These are phyloP conservation scores for Neurospora sp. DNA, from an alignment of 495 filamentous ascomycete genomes.

Conservation along the genomic window DNA sequence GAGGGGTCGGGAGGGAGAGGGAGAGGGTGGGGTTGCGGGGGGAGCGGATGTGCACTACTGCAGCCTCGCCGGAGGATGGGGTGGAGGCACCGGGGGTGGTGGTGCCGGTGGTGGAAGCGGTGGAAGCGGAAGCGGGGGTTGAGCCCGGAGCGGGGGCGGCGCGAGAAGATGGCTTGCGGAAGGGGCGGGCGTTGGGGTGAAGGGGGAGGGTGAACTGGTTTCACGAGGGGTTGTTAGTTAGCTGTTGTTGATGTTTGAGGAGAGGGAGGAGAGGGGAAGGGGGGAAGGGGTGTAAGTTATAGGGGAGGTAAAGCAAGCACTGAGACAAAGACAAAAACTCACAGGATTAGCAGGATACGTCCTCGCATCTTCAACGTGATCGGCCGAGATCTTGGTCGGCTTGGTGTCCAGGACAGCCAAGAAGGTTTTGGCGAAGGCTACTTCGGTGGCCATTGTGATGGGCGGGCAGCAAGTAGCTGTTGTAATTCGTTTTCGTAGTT, in stretches of 20 bases:
- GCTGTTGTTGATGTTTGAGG: not conserved
- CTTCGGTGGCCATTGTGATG: conserved; percentile 43
- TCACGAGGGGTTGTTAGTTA: not conserved
- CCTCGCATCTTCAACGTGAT: conserved; percentile 78
- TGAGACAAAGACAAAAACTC: conserved; percentile 22
- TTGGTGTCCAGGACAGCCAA: conserved; percentile 67
- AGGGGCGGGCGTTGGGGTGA: conserved; percentile 23
- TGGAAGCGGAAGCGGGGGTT: not conserved
- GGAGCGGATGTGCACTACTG: conserved; percentile 54
- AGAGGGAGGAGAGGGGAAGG: not conserved
- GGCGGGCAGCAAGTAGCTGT: not conserved
- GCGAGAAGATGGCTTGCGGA: conserved; percentile 3
- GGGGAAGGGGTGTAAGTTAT: not conserved
- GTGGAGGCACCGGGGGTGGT: conserved; percentile 36
- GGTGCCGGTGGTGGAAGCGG: conserved; percentile 22
- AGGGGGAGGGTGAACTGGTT: conserved; percentile 37
- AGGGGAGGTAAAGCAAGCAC: not conserved
- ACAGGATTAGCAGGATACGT: conserved; percentile 63
- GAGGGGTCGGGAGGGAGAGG: conserved; percentile 40
- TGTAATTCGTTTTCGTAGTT: not conserved
- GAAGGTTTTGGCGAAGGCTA: conserved; percentile 74
- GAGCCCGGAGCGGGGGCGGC: not conserved
- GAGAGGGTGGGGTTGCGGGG: conserved; percentile 61
- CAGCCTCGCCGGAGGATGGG: not conserved
- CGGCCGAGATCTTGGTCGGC: conserved; percentile 64